Base-by-base conservation (phyloP, 2,329 filamentous ascomycete species). In the Zasmidium cellare region DNA sequence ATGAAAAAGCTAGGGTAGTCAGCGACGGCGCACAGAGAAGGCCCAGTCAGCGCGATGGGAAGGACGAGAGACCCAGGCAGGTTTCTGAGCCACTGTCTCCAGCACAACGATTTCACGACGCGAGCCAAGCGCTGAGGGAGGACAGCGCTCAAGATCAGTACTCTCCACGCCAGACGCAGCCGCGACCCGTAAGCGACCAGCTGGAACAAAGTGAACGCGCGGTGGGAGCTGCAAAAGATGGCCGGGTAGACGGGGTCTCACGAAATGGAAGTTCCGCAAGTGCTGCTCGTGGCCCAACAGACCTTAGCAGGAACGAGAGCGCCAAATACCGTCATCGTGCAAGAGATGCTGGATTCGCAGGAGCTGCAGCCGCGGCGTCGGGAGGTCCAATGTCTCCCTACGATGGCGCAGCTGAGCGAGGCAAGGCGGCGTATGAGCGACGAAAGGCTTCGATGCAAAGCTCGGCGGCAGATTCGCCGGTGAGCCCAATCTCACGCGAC, bases 301-400 rank as follows among this genome's bases (percentile, higher is more conserved):
- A 60, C 9, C 46, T 65, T 9, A 59, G 46, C 18, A 60, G 60
- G 20, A 53, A 60, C 1, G 57, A 58, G 31, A 65, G 65, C 47
- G 61, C 64, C 41, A 69, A 67, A 46, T 69, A 71, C 54, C 63
- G 66, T 19, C 69, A 71, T 54, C 63, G 66, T 19, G 61, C 65
- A n/a, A 63, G 70, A 31, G 69, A 73, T 56, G 68, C 69, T 22
- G 71, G 69, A 3, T 70, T 68, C 51, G 68, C 64, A 35, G 70
- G 70, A 28, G 70, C 68, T 38, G 70, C 65, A 18, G 67, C 70
- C 3, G 67, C 67, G 9, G 65, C 59, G 1, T 54, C 51, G 14
- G 38, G 57, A 20, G 63, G 54, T 9, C 56, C 51, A 28, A 60
- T 62, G 16, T 56, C 62, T 1, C 41, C 54, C 20, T 44, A 55